Percentiles rank a stretch among this genome's conserved stretches.
phyloP scores from a whole-genome alignment of 176 grass and related monocot genomes.

The Thinopyrum elongatum region DNA sequence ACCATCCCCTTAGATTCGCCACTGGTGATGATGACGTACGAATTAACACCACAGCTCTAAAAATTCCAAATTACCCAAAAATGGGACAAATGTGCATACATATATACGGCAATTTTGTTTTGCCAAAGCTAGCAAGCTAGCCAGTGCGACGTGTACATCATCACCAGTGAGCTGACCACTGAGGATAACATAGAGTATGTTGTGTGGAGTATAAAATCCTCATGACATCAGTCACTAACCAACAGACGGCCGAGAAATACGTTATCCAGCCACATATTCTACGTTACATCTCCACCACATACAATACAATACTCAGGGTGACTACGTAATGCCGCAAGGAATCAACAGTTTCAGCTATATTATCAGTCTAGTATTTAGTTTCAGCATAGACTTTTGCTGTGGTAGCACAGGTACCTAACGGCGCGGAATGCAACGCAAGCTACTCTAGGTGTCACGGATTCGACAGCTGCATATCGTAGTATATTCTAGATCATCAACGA shows the following conservation, averaged over 20 bases:
- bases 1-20: too few relatives aligned
- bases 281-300: not conserved
- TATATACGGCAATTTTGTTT: too few relatives aligned
- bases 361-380: too few relatives aligned
- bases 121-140: too few relatives aligned
- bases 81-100: too few relatives aligned
- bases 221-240: not conserved
- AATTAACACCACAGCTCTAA: too few relatives aligned
- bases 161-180: too few relatives aligned
- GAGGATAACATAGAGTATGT: too few relatives aligned
- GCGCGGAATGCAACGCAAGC: not conserved
- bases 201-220: not conserved
- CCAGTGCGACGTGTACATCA: too few relatives aligned
- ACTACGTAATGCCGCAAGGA: not conserved
- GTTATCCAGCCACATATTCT: not conserved
- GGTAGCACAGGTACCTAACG: not conserved
- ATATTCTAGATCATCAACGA: not conserved
- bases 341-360: not conserved
- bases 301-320: not conserved
- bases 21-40: too few relatives aligned
- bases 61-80: too few relatives aligned
- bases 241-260: not conserved
- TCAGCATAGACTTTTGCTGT: not conserved
- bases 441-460: not conserved
- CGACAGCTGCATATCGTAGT: not conserved